Evolutionary conservation across 2,329 filamentous ascomycete species (phyloP), one percentile per base, ranked within the genome.

Genomic region (Pseudocercospora fuligena): DNA sequence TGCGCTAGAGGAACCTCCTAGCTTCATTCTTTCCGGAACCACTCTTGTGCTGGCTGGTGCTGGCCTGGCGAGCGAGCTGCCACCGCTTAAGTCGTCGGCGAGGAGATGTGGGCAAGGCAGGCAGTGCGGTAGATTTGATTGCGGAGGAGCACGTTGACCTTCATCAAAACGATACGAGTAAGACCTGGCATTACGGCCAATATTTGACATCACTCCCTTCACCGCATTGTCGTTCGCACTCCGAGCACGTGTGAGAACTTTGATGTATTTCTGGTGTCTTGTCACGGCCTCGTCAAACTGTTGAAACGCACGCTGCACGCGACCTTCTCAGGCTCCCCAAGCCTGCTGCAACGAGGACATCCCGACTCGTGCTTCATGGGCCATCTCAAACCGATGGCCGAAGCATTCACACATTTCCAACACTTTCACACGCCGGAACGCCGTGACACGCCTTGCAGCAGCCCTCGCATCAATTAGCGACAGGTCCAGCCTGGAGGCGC

Each of bases 121-220:
- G 12, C 47, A 16, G n/a, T 43, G 40, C 40, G 40, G 40, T 43
- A 58, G 56, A 43, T 58, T 58, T 58, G 56, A 58, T 58, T 58
- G 54, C 54, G 54, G 31, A 33, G 5, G 29, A 36, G 54, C 29
- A 58, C 54, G 54, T 54, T 54, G 23, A 27, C 25, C 51, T 1
- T 54, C 51, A 54, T 16, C 51, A 49, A 49, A 29, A 54, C 51
- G 3, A 27, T 25, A n/a, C 49, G 49, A 53, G 49, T 53, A 53
- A 27, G 49, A 53, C 49, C 49, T 53, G 49, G 49, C 49, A 16
- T 25, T 11, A 25, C 49, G 21, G 47, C n/a, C 47, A 51, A 21
- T 51, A 51, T 51, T 27, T 25, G 12, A 27, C 49, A 11, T 27
- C 49, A 27, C n/a, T 16, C 14, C 25, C 49, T 54, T 54, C 51